Percentiles rank a stretch among this genome's conserved stretches.
These are phyloP conservation scores for Scheffersomyces stambukii DNA, from an alignment of 1,139 yeast species.

Conservation along the genomic window DNA sequence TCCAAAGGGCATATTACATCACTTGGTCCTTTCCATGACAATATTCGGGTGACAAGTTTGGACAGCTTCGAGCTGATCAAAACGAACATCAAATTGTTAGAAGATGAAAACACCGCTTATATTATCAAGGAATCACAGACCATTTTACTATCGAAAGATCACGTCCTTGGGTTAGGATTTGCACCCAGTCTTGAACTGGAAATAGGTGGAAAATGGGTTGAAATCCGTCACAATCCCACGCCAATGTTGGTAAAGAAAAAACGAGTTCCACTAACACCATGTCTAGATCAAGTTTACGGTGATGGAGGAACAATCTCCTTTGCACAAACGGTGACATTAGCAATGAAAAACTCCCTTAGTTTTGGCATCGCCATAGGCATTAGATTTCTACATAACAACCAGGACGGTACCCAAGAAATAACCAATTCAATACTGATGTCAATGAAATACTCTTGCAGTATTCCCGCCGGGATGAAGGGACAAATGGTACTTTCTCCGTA, in stretches of 20 bases:
- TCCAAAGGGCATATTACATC: too few relatives aligned
- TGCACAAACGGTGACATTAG: conserved; percentile 3
- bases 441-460: conserved; percentile 9
- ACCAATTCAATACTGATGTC: conserved; percentile 6
- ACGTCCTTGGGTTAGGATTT: too few relatives aligned
- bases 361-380: conserved; percentile 8
- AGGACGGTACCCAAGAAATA: conserved; percentile 7
- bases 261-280: conserved; percentile 10
- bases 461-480: conserved; percentile 9
- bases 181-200: too few relatives aligned
- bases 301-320: conserved; percentile 11
- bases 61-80: too few relatives aligned
- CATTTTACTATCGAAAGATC: too few relatives aligned
- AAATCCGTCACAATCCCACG: too few relatives aligned
- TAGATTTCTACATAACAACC: conserved; percentile 8
- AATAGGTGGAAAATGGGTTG: too few relatives aligned
- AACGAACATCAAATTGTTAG: too few relatives aligned
- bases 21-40: too few relatives aligned
- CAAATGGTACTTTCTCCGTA: conserved; percentile 10
- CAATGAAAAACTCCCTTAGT: conserved; percentile 8
- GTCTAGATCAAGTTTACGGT: conserved; percentile 10
- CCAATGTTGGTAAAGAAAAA: not conserved
- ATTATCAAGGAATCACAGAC: too few relatives aligned
- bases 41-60: too few relatives aligned
- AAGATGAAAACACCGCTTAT: too few relatives aligned